phyloP scores from a whole-genome alignment of 257 asterid species.

The Solanum peruvianum region DNA sequence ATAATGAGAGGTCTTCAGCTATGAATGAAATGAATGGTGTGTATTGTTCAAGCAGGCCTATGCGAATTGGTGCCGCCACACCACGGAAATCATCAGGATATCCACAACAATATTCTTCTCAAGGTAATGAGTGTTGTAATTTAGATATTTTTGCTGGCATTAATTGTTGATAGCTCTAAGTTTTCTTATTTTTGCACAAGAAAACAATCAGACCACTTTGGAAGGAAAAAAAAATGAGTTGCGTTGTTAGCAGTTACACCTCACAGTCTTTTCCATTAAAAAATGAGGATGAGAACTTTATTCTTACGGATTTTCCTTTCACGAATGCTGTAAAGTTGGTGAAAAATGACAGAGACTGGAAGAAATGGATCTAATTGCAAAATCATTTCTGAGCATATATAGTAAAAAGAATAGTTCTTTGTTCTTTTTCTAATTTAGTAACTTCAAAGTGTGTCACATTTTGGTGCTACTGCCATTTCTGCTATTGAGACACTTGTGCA shows the following conservation, averaged over 20 bases:
- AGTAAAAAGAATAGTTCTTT: background rate
- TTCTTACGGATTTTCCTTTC: background rate
- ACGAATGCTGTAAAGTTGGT: background rate
- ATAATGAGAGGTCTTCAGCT: constrained; percentile 70
- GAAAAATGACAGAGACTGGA: background rate
- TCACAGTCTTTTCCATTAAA: background rate
- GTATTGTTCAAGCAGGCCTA: constrained; percentile 73
- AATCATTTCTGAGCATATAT: background rate
- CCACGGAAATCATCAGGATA: constrained; percentile 75
- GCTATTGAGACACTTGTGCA: background rate
- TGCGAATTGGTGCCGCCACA: constrained; percentile 91
- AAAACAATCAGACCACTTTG: background rate
- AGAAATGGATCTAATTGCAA: background rate
- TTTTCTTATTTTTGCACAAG: background rate
- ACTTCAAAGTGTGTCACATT: background rate
- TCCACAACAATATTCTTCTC: constrained; percentile 65
- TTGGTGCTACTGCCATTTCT: background rate
- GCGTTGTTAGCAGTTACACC: background rate
- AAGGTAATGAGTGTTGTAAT: constrained; percentile 23
- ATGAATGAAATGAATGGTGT: constrained; percentile 86
- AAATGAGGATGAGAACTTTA: background rate
- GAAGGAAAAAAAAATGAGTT: background rate
- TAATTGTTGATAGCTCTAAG: background rate
- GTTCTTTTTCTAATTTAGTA: background rate
- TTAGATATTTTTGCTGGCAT: background rate